Evolutionary conservation across 2,329 filamentous ascomycete species (phyloP).

Genomic region (Cordyceps militaris): DNA sequence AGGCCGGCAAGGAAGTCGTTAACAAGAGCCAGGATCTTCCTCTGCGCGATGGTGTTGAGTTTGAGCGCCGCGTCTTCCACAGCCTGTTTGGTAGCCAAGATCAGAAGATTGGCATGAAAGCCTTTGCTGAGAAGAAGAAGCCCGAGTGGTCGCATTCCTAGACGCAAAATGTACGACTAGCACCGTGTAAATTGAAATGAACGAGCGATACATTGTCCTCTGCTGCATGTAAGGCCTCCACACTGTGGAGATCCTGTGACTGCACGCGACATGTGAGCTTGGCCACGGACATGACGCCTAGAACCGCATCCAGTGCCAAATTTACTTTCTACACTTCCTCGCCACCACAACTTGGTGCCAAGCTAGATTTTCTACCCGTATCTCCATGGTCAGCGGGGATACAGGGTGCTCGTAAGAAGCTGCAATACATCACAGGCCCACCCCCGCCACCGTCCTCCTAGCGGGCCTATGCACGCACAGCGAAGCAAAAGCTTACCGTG

Average conservation of each 20-base stretch:
- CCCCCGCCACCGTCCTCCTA: constrained; percentile 5
- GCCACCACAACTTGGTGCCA: not conserved
- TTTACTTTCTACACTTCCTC: not conserved
- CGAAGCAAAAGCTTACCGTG: not conserved
- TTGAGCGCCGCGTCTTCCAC: constrained; percentile 89
- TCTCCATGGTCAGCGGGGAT: not conserved
- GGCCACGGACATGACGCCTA: not conserved
- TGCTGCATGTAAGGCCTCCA: not conserved
- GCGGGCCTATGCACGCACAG: not conserved
- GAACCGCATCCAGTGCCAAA: not conserved
- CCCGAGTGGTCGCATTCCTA: constrained; percentile 79
- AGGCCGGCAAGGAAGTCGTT: constrained; percentile 94
- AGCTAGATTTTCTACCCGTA: constrained; percentile 1
- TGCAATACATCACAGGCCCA: constrained; percentile 2
- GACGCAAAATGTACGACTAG: constrained; percentile 19
- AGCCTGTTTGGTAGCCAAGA: constrained; percentile 87
- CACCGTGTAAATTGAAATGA: not conserved
- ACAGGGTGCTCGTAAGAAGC: not conserved
- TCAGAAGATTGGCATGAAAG: constrained; percentile 95
- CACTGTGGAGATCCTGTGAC: not conserved
- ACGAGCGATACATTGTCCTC: not conserved
- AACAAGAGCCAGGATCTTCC: constrained; percentile 95
- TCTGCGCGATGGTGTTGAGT: constrained; percentile 86
- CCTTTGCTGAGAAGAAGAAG: constrained; percentile 93
- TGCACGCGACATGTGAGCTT: constrained; percentile 6